Conservation (phyloP, 805 yeast genomes). For the Zygotorulaspora sp. region DNA sequence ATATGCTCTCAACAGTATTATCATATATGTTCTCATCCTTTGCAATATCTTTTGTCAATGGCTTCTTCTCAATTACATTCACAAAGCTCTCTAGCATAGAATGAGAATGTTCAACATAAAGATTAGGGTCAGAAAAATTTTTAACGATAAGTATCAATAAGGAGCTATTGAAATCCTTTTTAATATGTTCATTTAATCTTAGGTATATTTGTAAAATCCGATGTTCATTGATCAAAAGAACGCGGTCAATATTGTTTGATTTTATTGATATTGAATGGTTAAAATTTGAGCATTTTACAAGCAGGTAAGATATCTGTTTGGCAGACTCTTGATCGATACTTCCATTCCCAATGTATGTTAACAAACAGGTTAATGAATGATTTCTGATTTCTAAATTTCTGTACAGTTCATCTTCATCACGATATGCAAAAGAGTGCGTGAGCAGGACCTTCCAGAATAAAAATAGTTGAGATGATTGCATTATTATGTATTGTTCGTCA, state of each 20-base stretch:
- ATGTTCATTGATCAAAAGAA: slow-evolving; percentile 38
- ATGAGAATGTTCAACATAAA: slow-evolving; percentile 23
- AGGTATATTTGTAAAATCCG: slow-evolving; percentile 45
- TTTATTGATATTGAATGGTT: slow-evolving; percentile 31
- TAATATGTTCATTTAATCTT: slow-evolving; percentile 32
- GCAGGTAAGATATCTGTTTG: slow-evolving; percentile 44
- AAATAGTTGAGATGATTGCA: slow-evolving; percentile 56
- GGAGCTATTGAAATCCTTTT: slow-evolving; percentile 40
- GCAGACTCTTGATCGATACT: slow-evolving; percentile 42
- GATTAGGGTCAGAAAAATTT: slow-evolving; percentile 44
- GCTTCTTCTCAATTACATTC: slow-evolving; percentile 18
- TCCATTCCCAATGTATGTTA: slow-evolving; percentile 45
- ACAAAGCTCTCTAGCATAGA: slow-evolving; percentile 15
- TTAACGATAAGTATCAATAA: slow-evolving; percentile 38
- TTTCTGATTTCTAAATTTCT: slow-evolving; percentile 50
- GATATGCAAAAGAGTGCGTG: slow-evolving; percentile 45
- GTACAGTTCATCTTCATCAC: slow-evolving; percentile 35
- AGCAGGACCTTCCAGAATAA: slow-evolving; percentile 59
- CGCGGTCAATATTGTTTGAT: slow-evolving; percentile 29
- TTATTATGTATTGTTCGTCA: slow-evolving; percentile 48
- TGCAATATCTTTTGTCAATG: slow-evolving; percentile 15
- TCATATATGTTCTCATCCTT: slow-evolving; percentile 15
- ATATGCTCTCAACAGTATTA: slow-evolving; percentile 22
- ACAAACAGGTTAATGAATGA: slow-evolving; percentile 54
- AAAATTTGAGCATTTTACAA: slow-evolving; percentile 41